phyloP scores from a whole-genome alignment of 2,329 filamentous ascomycete genomes.

The Fusarium mangiferae region DNA sequence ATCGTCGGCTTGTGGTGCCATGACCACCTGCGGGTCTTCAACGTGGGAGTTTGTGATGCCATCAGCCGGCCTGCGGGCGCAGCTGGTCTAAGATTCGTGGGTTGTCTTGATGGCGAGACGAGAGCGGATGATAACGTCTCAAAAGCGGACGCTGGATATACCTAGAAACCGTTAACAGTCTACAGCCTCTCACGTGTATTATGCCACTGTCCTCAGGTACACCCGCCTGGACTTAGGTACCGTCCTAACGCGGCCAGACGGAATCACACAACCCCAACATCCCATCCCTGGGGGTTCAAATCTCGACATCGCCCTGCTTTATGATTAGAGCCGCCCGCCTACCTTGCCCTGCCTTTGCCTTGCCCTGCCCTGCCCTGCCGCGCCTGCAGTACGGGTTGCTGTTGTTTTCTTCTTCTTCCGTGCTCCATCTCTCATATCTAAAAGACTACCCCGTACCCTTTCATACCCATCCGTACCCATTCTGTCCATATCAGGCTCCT shows the following conservation, averaged over 20 bases:
- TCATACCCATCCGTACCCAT: neutral
- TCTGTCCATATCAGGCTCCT: slow-evolving; percentile 23
- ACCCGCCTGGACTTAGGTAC: slow-evolving; percentile 13
- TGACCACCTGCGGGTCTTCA: slow-evolving; percentile 42
- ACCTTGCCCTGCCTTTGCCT: neutral
- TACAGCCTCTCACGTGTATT: slow-evolving; percentile 11
- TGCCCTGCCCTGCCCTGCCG: too few relatives aligned
- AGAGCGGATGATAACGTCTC: slow-evolving; percentile 43
- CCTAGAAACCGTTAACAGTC: slow-evolving; percentile 17
- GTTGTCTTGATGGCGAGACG: slow-evolving; percentile 39
- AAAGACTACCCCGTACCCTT: neutral
- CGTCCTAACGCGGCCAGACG: slow-evolving; percentile 36
- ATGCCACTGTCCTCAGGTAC: slow-evolving; percentile 5
- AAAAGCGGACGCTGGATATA: slow-evolving; percentile 28
- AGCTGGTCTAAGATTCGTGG: slow-evolving; percentile 45
- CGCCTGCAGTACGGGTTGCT: neutral
- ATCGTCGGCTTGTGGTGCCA: slow-evolving; percentile 41
- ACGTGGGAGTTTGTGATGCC: slow-evolving; percentile 47
- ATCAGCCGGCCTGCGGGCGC: slow-evolving; percentile 45
- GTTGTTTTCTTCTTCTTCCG: slow-evolving; percentile 8
- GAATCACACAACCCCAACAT: slow-evolving; percentile 40
- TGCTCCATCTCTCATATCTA: slow-evolving; percentile 34
- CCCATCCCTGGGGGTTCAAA: slow-evolving; percentile 43
- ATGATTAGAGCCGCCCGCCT: slow-evolving; percentile 44
- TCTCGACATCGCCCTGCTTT: slow-evolving; percentile 47